phyloP scores from a whole-genome alignment of 164 flowering plant genomes.

The Magnolia sinica region DNA sequence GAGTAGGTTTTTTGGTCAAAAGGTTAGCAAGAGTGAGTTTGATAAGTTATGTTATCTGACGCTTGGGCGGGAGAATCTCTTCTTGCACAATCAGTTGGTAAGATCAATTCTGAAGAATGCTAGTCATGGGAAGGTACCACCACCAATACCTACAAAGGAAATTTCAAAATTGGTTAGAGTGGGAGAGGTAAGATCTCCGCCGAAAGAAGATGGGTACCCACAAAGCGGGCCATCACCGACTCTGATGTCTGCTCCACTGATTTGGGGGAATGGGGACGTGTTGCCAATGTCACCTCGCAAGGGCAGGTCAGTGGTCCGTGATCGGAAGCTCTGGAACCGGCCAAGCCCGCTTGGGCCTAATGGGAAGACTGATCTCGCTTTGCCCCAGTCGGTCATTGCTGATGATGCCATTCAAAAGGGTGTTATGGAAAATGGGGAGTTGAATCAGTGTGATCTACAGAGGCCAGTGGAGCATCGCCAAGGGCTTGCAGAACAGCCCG shows the following conservation, averaged over 20 bases:
- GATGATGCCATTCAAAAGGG: constrained; percentile 41
- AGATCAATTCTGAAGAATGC: constrained; percentile 79
- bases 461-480: constrained; percentile 54
- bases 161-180: constrained; percentile 25
- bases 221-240: constrained; percentile 37
- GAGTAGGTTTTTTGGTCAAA: constrained; percentile 67
- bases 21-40: constrained; percentile 74
- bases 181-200: constrained; percentile 31
- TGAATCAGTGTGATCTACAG: constrained; percentile 49
- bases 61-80: constrained; percentile 76
- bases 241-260: constrained; percentile 31
- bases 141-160: constrained; percentile 34
- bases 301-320: constrained; percentile 61
- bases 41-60: constrained; percentile 58
- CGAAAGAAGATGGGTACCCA: constrained; percentile 46
- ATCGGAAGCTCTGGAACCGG: constrained; percentile 56
- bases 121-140: constrained; percentile 63
- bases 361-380: constrained; percentile 50
- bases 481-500: constrained; percentile 49
- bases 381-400: constrained; percentile 27
- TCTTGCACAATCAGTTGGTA: constrained; percentile 78
- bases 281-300: constrained; percentile 63
- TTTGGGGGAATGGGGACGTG: constrained; percentile 78
- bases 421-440: constrained; percentile 61
- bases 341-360: constrained; percentile 78